Conservation (phyloP, 1,284 basidiomycete species). For the Ceratobasidium sp. region DNA sequence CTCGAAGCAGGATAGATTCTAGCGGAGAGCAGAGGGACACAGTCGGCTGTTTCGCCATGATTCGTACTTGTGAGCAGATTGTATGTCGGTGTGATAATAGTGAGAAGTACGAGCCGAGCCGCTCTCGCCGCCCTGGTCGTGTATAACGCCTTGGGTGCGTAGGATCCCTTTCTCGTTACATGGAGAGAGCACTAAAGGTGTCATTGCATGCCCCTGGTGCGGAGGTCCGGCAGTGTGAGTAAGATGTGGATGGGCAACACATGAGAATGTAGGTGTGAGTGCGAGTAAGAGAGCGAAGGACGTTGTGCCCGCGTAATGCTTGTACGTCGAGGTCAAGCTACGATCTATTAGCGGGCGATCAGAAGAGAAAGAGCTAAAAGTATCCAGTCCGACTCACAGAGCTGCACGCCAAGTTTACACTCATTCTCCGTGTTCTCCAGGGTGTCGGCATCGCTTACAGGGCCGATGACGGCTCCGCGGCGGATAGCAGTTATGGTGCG, state of each 20-base stretch:
- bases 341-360: background rate
- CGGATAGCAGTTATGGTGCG: no score
- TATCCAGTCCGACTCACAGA: slow-evolving; percentile 62
- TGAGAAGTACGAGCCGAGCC: no score
- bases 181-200: no score
- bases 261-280: background rate
- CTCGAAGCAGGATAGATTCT: no score
- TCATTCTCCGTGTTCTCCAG: slow-evolving; percentile 84
- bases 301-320: slow-evolving; percentile 63
- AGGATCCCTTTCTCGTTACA: no score
- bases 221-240: slow-evolving; percentile 29
- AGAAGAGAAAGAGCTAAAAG: slow-evolving; percentile 17
- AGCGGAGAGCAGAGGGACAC: no score
- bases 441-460: slow-evolving; percentile 72
- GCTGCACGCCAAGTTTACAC: slow-evolving; percentile 88
- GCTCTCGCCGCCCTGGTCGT: no score
- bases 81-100: no score
- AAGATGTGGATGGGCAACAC: slow-evolving; percentile 16
- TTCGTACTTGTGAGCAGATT: no score
- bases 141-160: no score
- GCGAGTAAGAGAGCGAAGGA: slow-evolving; percentile 32
- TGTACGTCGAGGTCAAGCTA: slow-evolving; percentile 72
- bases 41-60: no score
- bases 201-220: background rate
- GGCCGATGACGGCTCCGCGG: no score